Percentiles rank a stretch among this genome's conserved stretches.
These are phyloP conservation scores for Chlorella sp. DNA, from an alignment of 139 green algal genomes.

Conservation along the genomic window DNA sequence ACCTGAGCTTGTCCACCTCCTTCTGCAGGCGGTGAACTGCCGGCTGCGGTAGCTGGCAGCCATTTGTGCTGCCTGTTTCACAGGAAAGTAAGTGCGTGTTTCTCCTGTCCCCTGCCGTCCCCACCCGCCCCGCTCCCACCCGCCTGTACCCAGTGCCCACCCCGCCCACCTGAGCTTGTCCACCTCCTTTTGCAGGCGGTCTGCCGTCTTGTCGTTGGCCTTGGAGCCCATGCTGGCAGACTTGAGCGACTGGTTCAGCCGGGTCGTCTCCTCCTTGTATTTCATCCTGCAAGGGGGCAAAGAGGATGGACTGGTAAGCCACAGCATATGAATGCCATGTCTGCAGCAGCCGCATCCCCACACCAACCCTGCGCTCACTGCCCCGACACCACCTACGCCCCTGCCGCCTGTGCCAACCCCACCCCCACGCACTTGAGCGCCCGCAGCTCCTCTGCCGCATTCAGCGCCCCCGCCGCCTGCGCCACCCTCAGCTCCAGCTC, in stretches of 20 bases:
- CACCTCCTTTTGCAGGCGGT: constrained; percentile 70
- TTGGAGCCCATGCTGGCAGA: constrained; percentile 56
- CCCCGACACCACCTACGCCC: too few species aligned
- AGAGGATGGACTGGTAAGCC: not conserved
- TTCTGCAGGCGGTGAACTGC: constrained; percentile 52
- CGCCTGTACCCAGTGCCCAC: not conserved
- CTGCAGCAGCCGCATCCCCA: too few species aligned
- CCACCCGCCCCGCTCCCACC: not conserved
- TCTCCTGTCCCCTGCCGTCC: too few species aligned
- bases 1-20: constrained; percentile 76
- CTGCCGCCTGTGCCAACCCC: not conserved
- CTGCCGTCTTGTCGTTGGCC: constrained; percentile 61
- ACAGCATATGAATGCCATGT: not conserved
- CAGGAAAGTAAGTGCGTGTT: too few species aligned
- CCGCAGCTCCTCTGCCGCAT: constrained; percentile 81
- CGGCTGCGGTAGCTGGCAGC: too few species aligned
- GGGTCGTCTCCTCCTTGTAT: constrained; percentile 82
- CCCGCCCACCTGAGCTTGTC: constrained; percentile 68
- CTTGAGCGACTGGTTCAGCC: constrained; percentile 76
- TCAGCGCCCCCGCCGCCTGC: constrained; percentile 68
- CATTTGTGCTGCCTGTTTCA: too few species aligned
- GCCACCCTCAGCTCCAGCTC: constrained; percentile 70
- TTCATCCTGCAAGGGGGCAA: constrained; percentile 56
- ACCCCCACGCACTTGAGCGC: constrained; percentile 66
- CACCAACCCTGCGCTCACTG: too few species aligned